These are phyloP conservation scores for Penstemon newberryi DNA, from an alignment of 257 asterid genomes.

Conservation along the genomic window DNA sequence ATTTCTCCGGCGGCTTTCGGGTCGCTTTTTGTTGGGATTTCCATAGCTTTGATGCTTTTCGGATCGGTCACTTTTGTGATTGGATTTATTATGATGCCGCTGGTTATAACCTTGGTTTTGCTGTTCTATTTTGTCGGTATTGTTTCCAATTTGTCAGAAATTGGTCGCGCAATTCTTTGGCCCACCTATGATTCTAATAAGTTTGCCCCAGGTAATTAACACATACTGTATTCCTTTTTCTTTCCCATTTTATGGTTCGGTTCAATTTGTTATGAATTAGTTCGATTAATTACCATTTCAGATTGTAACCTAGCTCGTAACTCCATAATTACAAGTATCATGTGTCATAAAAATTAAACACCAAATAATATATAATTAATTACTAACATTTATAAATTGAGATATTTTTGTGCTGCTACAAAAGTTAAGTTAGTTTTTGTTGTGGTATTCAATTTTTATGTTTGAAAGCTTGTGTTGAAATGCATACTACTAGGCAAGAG, in stretches of 20 bases:
- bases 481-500: too few relatives aligned
- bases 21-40: constrained; percentile 52
- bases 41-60: constrained; percentile 55
- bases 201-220: constrained; percentile 27
- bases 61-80: constrained; percentile 52
- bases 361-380: not conserved
- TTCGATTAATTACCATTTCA: not conserved
- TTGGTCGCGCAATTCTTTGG: constrained; percentile 46
- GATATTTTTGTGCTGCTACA: too few relatives aligned
- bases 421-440: too few relatives aligned
- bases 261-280: not conserved
- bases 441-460: too few relatives aligned
- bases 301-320: too few relatives aligned
- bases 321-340: too few relatives aligned
- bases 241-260: not conserved
- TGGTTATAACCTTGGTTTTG: constrained; percentile 39
- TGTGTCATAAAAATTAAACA: not conserved
- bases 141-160: constrained; percentile 38
- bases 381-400: not conserved
- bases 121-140: constrained; percentile 46
- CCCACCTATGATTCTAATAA: constrained; percentile 29
- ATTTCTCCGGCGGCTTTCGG: constrained; percentile 56
- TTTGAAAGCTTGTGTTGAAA: not conserved
- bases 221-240: not conserved
- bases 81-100: constrained; percentile 58